Conservation (phyloP, 2,329 filamentous ascomycete genomes). For the Fusarium sp. region DNA sequence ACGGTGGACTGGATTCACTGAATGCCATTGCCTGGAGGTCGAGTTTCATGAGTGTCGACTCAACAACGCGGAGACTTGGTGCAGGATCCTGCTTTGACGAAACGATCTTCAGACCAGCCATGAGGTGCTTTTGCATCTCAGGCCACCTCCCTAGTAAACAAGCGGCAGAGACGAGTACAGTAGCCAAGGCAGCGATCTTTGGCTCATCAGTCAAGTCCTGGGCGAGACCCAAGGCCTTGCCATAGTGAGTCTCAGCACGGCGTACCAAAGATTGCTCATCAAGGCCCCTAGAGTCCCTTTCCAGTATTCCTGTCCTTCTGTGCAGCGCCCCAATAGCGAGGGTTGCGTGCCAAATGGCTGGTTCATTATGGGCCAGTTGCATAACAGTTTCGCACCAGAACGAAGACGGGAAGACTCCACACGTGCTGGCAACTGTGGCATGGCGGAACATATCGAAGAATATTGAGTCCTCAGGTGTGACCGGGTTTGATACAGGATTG, state of each 20-base stretch:
- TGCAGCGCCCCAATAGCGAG: neutral
- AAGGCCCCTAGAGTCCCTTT: neutral
- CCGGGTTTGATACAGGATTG: neutral
- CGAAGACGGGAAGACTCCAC: neutral
- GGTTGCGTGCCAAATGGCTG: neutral
- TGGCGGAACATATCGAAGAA: neutral
- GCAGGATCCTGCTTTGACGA: neutral
- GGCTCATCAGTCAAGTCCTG: neutral
- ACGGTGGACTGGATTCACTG: neutral
- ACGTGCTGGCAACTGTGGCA: neutral
- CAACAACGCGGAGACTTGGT: neutral
- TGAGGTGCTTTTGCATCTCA: neutral
- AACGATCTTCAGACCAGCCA: neutral
- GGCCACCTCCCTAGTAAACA: neutral
- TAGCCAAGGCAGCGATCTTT: neutral
- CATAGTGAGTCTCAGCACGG: neutral
- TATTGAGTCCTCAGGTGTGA: neutral
- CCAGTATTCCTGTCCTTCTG: neutral
- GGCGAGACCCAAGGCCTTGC: neutral
- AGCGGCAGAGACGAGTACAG: neutral
- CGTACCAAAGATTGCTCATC: neutral
- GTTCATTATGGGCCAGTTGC: neutral
- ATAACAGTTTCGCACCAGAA: neutral
- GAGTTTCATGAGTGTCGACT: neutral
- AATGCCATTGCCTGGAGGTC: neutral